Conservation (phyloP, 2,329 filamentous ascomycete genomes). For the Fusarium annulatum region DNA sequence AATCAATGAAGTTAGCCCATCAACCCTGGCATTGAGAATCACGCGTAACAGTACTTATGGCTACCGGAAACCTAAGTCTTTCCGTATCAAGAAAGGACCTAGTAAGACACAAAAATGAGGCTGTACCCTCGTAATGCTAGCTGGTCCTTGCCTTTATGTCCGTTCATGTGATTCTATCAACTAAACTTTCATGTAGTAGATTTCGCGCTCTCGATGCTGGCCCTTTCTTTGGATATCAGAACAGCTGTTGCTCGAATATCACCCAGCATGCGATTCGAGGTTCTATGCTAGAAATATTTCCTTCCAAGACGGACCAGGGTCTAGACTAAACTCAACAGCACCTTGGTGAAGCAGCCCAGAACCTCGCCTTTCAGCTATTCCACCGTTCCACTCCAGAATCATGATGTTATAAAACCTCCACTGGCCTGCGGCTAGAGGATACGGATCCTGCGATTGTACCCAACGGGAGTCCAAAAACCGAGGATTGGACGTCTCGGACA, state of each 20-base stretch:
- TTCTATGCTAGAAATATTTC: not conserved
- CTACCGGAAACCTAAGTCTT: no score
- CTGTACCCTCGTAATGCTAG: no score
- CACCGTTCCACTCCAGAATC: not conserved
- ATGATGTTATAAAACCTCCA: not conserved
- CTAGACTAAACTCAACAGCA: not conserved
- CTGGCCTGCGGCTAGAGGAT: accelerated
- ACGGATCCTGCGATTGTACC: accelerated
- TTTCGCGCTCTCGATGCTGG: no score
- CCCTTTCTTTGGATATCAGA: accelerated
- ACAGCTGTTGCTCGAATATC: accelerated
- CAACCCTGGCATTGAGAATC: no score
- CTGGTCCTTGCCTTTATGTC: no score
- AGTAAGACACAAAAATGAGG: no score
- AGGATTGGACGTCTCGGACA: accelerated
- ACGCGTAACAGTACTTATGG: no score
- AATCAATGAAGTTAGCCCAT: no score
- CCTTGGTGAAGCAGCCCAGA: not conserved
- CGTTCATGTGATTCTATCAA: no score
- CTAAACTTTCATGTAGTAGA: not conserved
- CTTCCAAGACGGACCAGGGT: not conserved
- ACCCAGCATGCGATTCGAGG: accelerated
- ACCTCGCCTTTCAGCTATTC: not conserved
- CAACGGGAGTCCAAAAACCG: accelerated
- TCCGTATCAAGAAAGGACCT: no score